Percentiles rank a stretch among this genome's conserved stretches.
Conservation (phyloP, 2,329 filamentous ascomycete species). For the Fusarium kyushuense region DNA sequence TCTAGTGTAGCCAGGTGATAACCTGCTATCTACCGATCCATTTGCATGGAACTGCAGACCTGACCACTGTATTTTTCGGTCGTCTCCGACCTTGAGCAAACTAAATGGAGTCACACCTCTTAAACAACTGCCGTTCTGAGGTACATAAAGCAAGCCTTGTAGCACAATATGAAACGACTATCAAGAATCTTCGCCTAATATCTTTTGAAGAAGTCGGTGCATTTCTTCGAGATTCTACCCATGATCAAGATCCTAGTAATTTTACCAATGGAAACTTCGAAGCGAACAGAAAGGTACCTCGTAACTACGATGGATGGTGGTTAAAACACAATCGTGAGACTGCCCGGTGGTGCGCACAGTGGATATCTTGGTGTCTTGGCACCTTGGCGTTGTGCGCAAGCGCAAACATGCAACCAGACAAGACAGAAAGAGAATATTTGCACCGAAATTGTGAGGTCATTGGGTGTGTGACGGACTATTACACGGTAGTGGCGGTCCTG, state of each 20-base stretch:
- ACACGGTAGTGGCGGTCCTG: slow-evolving; percentile 24
- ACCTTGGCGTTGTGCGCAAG: slow-evolving; percentile 31
- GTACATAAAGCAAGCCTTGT: background rate
- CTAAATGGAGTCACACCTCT: slow-evolving; percentile 27
- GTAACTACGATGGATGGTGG: slow-evolving; percentile 3
- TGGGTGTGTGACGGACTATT: slow-evolving; percentile 34
- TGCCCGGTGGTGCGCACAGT: slow-evolving; percentile 43
- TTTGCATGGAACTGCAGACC: background rate
- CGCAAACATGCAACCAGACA: slow-evolving; percentile 26
- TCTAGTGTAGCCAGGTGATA: background rate
- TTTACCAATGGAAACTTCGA: slow-evolving; percentile 8
- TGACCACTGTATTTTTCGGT: slow-evolving; percentile 7
- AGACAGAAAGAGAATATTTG: slow-evolving; percentile 28
- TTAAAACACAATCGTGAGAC: slow-evolving; percentile 21
- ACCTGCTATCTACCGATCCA: too few relatives aligned
- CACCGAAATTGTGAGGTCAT: slow-evolving; percentile 43
- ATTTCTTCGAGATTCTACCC: slow-evolving; percentile 22
- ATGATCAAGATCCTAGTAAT: slow-evolving; percentile 26
- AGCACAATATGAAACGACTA: background rate
- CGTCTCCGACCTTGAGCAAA: slow-evolving; percentile 1
- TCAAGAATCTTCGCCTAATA: background rate
- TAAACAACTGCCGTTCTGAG: slow-evolving; percentile 2
- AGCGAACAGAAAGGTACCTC: slow-evolving; percentile 12
- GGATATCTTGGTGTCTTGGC: slow-evolving; percentile 44
- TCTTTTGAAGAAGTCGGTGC: background rate